These are phyloP conservation scores for Candida dubliniensis DNA, from an alignment of 1,139 yeast species.

Conservation along the genomic window DNA sequence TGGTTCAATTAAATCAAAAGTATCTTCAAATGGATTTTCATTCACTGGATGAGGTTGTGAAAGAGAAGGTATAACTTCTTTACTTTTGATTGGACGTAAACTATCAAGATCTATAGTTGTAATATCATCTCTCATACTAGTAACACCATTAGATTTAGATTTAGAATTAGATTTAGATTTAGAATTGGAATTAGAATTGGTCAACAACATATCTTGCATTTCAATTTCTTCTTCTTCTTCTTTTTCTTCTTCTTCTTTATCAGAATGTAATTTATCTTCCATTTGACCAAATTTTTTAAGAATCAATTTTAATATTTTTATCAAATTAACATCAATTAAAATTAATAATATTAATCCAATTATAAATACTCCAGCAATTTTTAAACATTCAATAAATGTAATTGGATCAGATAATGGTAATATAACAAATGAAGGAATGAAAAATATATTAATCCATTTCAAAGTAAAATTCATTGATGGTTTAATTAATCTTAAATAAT, in stretches of 20 bases:
- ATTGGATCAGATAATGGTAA: constrained; percentile 67
- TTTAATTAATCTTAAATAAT: constrained; percentile 49
- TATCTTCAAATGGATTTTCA: constrained; percentile 20
- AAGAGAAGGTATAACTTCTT: constrained; percentile 16
- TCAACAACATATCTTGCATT: too few species aligned
- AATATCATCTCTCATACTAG: constrained; percentile 37
- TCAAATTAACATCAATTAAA: constrained; percentile 44
- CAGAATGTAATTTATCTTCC: constrained; percentile 15
- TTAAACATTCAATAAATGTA: constrained; percentile 65
- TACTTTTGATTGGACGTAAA: constrained; percentile 18
- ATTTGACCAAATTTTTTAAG: constrained; percentile 20
- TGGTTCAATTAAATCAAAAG: constrained; percentile 15
- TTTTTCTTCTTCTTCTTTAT: constrained; percentile 21
- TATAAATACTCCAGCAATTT: constrained; percentile 72
- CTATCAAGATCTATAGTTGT: constrained; percentile 35
- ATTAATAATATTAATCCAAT: constrained; percentile 60
- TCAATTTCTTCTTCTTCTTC: constrained; percentile 14
- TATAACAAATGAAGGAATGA: constrained; percentile 74
- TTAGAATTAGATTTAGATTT: too few species aligned
- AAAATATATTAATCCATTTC: constrained; percentile 76
- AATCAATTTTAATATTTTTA: constrained; percentile 26
- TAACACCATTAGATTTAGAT: constrained; percentile 13
- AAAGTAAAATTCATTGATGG: constrained; percentile 70
- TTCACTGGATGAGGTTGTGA: constrained; percentile 1
- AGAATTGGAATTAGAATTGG: too few species aligned